Evolutionary conservation across 2,329 filamentous ascomycete species (phyloP).

Genomic region (Dactylellina leptospora): DNA sequence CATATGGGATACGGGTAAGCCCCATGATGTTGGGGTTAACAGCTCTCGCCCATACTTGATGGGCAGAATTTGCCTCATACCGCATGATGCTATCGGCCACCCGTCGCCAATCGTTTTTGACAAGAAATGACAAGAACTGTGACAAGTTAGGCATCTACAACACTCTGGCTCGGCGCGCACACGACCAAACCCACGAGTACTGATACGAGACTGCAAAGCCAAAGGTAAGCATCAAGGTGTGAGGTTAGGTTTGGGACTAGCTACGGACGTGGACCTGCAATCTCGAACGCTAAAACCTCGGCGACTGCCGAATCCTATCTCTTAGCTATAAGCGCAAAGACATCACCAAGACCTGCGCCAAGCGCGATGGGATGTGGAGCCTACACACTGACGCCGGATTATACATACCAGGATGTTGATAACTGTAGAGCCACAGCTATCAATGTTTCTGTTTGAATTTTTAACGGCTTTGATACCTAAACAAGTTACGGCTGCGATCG

Average conservation of each 20-base stretch:
- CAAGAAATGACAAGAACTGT: neutral
- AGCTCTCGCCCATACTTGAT: neutral
- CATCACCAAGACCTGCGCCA: too few relatives aligned
- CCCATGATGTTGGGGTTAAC: neutral
- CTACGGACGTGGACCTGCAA: too few relatives aligned
- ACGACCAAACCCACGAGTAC: neutral
- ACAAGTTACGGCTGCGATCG: neutral
- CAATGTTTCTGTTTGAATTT: too few relatives aligned
- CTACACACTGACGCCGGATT: too few relatives aligned
- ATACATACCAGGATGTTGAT: too few relatives aligned
- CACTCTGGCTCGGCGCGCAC: neutral
- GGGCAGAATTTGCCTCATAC: neutral
- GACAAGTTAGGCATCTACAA: neutral
- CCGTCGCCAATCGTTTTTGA: slow-evolving; percentile 7
- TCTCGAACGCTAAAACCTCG: too few relatives aligned
- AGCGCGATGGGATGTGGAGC: too few relatives aligned
- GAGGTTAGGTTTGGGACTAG: too few relatives aligned
- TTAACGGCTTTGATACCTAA: neutral
- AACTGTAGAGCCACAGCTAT: too few relatives aligned
- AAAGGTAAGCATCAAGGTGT: neutral
- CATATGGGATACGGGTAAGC: neutral
- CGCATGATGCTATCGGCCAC: neutral
- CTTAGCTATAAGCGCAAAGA: too few relatives aligned
- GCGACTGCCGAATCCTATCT: too few relatives aligned
- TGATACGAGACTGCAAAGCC: neutral